Conservation (phyloP, 129 eudicot species). For the Calendula officinalis region DNA sequence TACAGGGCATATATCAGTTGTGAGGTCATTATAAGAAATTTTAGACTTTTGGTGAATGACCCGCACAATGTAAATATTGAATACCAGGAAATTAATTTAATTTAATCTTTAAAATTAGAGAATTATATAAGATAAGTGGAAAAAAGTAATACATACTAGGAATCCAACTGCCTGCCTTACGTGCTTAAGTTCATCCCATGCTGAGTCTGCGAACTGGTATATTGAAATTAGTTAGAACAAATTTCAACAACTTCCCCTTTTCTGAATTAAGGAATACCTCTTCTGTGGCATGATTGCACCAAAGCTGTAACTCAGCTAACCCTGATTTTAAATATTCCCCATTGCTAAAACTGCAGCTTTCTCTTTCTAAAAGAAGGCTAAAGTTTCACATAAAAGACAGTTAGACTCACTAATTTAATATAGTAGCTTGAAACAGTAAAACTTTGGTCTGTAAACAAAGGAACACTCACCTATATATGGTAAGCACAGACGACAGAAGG, state of each 20-base stretch:
- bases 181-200: conserved; percentile 73
- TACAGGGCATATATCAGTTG: conserved; percentile 78
- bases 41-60: conserved; percentile 71
- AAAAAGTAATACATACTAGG: conserved; percentile 41
- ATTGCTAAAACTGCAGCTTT: conserved; percentile 61
- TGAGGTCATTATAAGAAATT: conserved; percentile 61
- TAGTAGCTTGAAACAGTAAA: background rate
- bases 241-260: conserved; percentile 1
- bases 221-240: conserved; percentile 8
- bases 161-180: conserved; percentile 67
- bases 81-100: background rate
- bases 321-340: conserved; percentile 69
- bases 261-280: conserved; percentile 44
- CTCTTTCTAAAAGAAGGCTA: conserved; percentile 64
- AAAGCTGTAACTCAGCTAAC: conserved; percentile 56
- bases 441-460: background rate
- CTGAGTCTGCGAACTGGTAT: conserved; percentile 54
- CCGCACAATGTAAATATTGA: conserved; percentile 37
- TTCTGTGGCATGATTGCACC: conserved; percentile 58
- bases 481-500: too few relatives aligned
- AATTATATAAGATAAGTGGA: background rate
- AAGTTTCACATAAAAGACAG: conserved; percentile 14
- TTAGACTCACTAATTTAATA: background rate
- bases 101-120: background rate
- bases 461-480: too few relatives aligned